Evolutionary conservation across 192 early-diverging fungal species (phyloP), one percentile per base, ranked within the genome.

Genomic region (Coemansia sp.): DNA sequence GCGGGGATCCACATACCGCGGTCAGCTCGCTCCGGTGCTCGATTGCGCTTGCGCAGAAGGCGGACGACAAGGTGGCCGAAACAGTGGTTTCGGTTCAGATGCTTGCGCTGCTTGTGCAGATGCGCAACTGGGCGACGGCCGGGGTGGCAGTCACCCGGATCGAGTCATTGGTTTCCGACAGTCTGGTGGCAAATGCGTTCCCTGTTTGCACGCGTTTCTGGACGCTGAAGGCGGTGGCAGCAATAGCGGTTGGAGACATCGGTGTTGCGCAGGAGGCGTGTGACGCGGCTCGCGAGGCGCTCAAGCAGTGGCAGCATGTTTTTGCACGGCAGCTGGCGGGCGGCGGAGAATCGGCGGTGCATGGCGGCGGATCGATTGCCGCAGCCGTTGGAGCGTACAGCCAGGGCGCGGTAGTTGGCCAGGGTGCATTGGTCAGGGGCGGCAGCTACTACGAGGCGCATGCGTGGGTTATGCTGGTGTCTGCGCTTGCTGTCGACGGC

Each of bases 401-500:
- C 38, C 60, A 50, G 10, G 49, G 64, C 50, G 15, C 26, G 0
- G 26, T 38, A 6, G 39, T 26, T 18, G 47, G 44, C 15, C 56
- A 44, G n/a, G 54, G 41, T 6, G 54, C 72, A 42, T 12, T 42
- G 2, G 21, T 79, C 16, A 37, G 64, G 2, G 67, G 79, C 0
- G 72, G 74, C 64, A 65, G 67, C 39, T 81, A 81, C 58, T 81
- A 76, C 45, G 79, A 81, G 52, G 70, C 74, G 0, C 79, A 81
- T 61, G 79, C 70, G 3, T 81, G 79, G 79, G 70, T 68, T 4
- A 81, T 81, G 74, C 70, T 81, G 6, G 65, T 75, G 6, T 76
- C 79, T 6, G 74, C 74, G 18, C 48, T 58, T 32, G 66, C 61
- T 11, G 44, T 49, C 26, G 56, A 58, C 43, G 64, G 68, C 47